phyloP scores from a whole-genome alignment of 2,329 filamentous ascomycete genomes.

The Cadophora malorum region DNA sequence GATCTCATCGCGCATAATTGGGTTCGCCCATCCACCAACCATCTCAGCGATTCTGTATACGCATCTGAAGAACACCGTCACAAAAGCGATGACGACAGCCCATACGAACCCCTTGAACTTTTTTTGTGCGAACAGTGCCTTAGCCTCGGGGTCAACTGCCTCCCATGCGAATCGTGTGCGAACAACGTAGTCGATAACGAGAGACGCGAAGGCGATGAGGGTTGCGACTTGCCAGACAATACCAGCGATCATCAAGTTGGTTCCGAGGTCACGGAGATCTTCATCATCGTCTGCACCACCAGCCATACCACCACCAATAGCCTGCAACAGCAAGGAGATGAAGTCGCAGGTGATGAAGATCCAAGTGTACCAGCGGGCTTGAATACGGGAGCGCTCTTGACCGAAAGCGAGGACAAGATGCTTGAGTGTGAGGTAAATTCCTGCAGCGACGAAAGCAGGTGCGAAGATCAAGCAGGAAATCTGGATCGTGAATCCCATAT shows the following conservation, averaged over 20 bases:
- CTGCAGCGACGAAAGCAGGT: slow-evolving; percentile 62
- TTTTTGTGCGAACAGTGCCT: slow-evolving; percentile 20
- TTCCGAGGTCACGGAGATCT: slow-evolving; percentile 31
- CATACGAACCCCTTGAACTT: slow-evolving; percentile 34
- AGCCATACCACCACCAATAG: slow-evolving; percentile 62
- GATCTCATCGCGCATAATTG: slow-evolving; percentile 67
- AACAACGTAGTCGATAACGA: slow-evolving; percentile 57
- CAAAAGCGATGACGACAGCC: slow-evolving; percentile 30
- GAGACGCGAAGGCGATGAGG: slow-evolving; percentile 48
- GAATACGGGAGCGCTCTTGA: slow-evolving; percentile 39
- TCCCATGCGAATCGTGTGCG: slow-evolving; percentile 41
- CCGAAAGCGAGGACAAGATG: slow-evolving; percentile 35
- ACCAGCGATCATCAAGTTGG: slow-evolving; percentile 49
- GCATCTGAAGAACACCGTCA: slow-evolving; percentile 36
- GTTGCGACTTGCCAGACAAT: slow-evolving; percentile 49
- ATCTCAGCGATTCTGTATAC: slow-evolving; percentile 59
- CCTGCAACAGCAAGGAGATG: slow-evolving; percentile 63
- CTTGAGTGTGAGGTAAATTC: slow-evolving; percentile 64
- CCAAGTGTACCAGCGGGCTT: slow-evolving; percentile 53
- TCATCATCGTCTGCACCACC: slow-evolving; percentile 29
- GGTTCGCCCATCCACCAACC: slow-evolving; percentile 68
- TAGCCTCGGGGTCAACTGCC: slow-evolving; percentile 26
- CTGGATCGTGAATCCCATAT: slow-evolving; percentile 53
- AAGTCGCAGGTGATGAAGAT: slow-evolving; percentile 67
- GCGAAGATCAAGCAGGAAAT: slow-evolving; percentile 46